phyloP scores from a whole-genome alignment of 352 stramenopile genomes.

The Phytophthora quininea region DNA sequence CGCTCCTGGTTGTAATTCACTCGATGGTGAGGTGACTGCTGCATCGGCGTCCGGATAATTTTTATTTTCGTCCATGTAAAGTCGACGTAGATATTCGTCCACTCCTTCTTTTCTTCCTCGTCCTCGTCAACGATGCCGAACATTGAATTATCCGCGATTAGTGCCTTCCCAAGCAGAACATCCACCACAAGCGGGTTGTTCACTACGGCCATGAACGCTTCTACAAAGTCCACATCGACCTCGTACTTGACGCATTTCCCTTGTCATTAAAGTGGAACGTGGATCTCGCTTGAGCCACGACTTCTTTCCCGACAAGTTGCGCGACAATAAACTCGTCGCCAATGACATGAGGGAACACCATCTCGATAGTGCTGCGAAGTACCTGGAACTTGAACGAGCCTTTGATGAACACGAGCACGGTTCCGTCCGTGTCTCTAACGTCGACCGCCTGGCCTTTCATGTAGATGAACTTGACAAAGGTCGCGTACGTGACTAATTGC shows the following conservation, averaged over 20 bases:
- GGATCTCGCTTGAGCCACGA: not conserved
- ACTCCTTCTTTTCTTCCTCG: constrained; percentile 10
- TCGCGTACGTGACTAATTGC: constrained; percentile 24
- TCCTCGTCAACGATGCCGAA: constrained; percentile 1
- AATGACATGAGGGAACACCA: constrained; percentile 33
- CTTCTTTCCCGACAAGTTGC: constrained; percentile 13
- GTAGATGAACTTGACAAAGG: constrained; percentile 14
- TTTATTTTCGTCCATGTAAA: too few relatives aligned
- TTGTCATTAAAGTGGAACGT: constrained; percentile 27
- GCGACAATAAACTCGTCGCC: constrained; percentile 25
- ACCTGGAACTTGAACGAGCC: constrained; percentile 30
- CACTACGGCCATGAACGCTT: constrained; percentile 21
- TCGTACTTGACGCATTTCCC: constrained; percentile 25
- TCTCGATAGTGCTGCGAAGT: constrained; percentile 26
- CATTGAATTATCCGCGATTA: constrained; percentile 26
- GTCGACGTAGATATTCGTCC: not conserved
- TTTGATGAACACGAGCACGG: constrained; percentile 17
- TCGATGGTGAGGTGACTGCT: not conserved
- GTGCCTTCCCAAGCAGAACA: constrained; percentile 18
- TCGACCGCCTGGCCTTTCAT: constrained; percentile 13
- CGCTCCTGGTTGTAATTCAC: not conserved
- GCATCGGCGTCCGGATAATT: not conserved
- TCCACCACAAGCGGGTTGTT: constrained; percentile 20
- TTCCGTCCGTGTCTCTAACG: constrained; percentile 15
- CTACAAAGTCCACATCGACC: constrained; percentile 27